Evolutionary conservation across 1,139 yeast genomes (phyloP).

Genomic region (Saccharomyces hybrid): DNA sequence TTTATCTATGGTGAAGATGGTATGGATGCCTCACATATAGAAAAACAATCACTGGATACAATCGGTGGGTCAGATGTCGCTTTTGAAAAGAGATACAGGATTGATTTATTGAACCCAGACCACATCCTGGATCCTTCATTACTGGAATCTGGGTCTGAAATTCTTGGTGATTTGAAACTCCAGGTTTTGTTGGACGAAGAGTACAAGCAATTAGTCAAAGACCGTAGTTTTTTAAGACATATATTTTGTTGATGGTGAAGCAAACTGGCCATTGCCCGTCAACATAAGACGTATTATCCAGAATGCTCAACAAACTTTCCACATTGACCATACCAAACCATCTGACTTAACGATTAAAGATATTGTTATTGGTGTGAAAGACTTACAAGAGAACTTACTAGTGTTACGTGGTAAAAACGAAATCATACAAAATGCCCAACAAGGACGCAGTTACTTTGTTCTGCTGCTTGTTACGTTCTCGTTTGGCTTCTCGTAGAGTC

Average conservation of each 20-base stretch:
- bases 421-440: conserved; percentile 77
- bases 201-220: conserved; percentile 64
- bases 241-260: conserved; percentile 91
- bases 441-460: conserved; percentile 82
- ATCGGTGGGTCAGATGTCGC: conserved; percentile 85
- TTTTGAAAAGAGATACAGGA: conserved; percentile 77
- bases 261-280: conserved; percentile 95
- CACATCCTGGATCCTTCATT: conserved; percentile 60
- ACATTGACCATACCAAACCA: conserved; percentile 81
- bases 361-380: conserved; percentile 65
- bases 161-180: conserved; percentile 78
- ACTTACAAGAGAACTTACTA: conserved; percentile 55
- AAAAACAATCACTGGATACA: conserved; percentile 92
- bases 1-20: conserved; percentile 99
- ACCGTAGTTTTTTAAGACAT: conserved; percentile 72
- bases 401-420: conserved; percentile 80
- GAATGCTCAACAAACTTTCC: conserved; percentile 95
- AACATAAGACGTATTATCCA: conserved; percentile 93
- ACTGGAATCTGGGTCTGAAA: conserved; percentile 84
- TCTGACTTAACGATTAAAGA: conserved; percentile 84
- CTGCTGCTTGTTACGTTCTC: conserved; percentile 86
- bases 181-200: conserved; percentile 81
- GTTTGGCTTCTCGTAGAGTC: conserved; percentile 84
- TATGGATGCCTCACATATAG: conserved; percentile 95
- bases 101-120: conserved; percentile 72